Conservation (phyloP, 192 early-diverging fungal species). For the Coemansia sp. region DNA sequence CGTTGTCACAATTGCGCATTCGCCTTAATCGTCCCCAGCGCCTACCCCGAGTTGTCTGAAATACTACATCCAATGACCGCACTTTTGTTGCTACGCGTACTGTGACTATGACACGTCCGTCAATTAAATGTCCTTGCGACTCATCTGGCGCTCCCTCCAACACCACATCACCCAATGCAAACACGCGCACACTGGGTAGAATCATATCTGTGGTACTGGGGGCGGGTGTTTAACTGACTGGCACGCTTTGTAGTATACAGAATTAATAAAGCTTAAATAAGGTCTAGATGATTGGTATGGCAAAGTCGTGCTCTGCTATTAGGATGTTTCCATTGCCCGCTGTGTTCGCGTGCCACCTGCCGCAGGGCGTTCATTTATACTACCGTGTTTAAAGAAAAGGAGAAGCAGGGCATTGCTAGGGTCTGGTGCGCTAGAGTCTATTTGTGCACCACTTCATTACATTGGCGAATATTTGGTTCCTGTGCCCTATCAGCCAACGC, state of each 20-base stretch:
- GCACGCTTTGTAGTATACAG: no score
- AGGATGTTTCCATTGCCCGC: not conserved
- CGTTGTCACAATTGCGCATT: not conserved
- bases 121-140: slow-evolving; percentile 34
- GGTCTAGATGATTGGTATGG: no score
- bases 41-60: slow-evolving; percentile 38
- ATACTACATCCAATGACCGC: slow-evolving; percentile 25
- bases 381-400: no score
- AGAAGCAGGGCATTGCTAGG: not conserved
- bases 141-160: slow-evolving; percentile 38
- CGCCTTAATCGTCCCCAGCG: slow-evolving; percentile 7
- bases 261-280: no score
- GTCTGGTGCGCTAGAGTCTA: slow-evolving; percentile 3
- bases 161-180: slow-evolving; percentile 42
- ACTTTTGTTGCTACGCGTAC: slow-evolving; percentile 28
- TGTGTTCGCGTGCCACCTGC: no score
- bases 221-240: no score
- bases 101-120: slow-evolving; percentile 44
- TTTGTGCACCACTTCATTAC: slow-evolving; percentile 9
- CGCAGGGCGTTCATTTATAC: no score
- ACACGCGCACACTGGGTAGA: slow-evolving; percentile 40
- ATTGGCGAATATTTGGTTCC: not conserved
- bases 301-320: no score
- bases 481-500: not conserved
- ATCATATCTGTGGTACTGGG: slow-evolving; percentile 17